Evolutionary conservation across 2,329 filamentous ascomycete species (phyloP).

Genomic region (Beauveria asiatica): DNA sequence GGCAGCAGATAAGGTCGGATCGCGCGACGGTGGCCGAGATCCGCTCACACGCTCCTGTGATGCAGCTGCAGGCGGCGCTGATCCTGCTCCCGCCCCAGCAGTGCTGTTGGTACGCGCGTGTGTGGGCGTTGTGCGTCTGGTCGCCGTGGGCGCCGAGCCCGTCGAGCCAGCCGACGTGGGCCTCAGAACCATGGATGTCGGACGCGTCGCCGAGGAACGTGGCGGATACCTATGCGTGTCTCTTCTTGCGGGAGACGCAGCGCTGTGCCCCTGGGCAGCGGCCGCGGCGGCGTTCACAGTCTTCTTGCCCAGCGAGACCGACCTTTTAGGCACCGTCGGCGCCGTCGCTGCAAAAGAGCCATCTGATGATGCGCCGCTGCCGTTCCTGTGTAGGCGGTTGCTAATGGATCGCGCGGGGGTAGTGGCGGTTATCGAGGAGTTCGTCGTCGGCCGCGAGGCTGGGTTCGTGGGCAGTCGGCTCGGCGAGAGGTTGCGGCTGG

Average conservation of each 20-base stretch:
- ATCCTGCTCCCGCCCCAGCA: constrained; percentile 3
- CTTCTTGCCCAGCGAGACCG: constrained; percentile 18
- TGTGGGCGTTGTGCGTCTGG: constrained; percentile 23
- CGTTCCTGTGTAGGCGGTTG: constrained; percentile 8
- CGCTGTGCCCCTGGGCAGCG: neutral
- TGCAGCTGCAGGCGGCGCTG: neutral
- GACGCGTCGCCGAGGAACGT: constrained; percentile 19
- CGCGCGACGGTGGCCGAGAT: constrained; percentile 24
- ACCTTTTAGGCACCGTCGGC: constrained; percentile 4
- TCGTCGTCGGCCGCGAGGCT: constrained; percentile 18
- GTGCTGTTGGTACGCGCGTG: constrained; percentile 27
- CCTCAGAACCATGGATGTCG: constrained; percentile 18
- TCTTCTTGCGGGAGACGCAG: constrained; percentile 13
- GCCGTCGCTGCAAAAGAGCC: neutral
- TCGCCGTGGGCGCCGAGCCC: constrained; percentile 16
- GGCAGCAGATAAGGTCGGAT: constrained; percentile 15
- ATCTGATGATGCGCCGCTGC: neutral
- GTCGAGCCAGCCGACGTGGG: constrained; percentile 13
- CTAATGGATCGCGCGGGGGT: constrained; percentile 16
- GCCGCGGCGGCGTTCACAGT: neutral
- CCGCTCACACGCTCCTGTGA: constrained; percentile 16
- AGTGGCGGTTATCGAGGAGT: constrained; percentile 21
- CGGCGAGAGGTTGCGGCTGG: constrained; percentile 33
- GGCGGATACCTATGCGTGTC: constrained; percentile 26
- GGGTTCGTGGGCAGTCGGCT: constrained; percentile 44